Conservation (phyloP, 805 yeast species). For the Ogataea saltuana region DNA sequence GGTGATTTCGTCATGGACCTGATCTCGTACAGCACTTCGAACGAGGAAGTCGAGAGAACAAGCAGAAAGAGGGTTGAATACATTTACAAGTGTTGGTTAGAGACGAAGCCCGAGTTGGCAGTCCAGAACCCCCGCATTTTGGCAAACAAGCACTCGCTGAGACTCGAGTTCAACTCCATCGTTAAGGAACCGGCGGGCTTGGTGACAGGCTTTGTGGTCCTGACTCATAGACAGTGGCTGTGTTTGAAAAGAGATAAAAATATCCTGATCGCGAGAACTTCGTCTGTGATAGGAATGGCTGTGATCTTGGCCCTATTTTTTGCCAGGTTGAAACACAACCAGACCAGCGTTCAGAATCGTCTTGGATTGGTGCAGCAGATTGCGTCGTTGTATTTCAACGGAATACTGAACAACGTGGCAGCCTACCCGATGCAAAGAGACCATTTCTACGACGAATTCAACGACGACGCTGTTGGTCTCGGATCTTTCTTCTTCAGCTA, state of each 20-base stretch:
- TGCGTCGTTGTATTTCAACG: slow-evolving; percentile 71
- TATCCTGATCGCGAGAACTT: slow-evolving; percentile 60
- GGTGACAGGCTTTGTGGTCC: slow-evolving; percentile 36
- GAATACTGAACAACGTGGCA: slow-evolving; percentile 76
- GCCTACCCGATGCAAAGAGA: slow-evolving; percentile 73
- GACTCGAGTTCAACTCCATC: slow-evolving; percentile 30
- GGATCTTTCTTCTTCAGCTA: slow-evolving; percentile 63
- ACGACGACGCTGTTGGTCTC: slow-evolving; percentile 69
- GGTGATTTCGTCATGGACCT: slow-evolving; percentile 77
- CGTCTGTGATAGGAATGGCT: slow-evolving; percentile 65
- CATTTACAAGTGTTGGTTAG: slow-evolving; percentile 42
- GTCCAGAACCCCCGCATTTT: slow-evolving; percentile 6
- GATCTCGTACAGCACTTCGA: slow-evolving; percentile 57
- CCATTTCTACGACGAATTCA: slow-evolving; percentile 75
- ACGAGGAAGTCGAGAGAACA: slow-evolving; percentile 40
- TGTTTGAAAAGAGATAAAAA: slow-evolving; percentile 55
- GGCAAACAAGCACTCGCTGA: slow-evolving; percentile 20
- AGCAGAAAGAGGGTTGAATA: slow-evolving; percentile 42
- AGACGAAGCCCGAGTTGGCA: neutral
- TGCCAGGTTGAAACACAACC: slow-evolving; percentile 52
- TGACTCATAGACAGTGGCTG: slow-evolving; percentile 40
- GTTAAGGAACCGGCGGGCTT: slow-evolving; percentile 36
- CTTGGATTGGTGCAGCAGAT: slow-evolving; percentile 77
- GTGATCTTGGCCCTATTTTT: slow-evolving; percentile 67
- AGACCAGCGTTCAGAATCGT: slow-evolving; percentile 61